These are phyloP conservation scores for Diaporthe aspalathi DNA, from an alignment of 2,329 filamentous ascomycete genomes.

Conservation along the genomic window DNA sequence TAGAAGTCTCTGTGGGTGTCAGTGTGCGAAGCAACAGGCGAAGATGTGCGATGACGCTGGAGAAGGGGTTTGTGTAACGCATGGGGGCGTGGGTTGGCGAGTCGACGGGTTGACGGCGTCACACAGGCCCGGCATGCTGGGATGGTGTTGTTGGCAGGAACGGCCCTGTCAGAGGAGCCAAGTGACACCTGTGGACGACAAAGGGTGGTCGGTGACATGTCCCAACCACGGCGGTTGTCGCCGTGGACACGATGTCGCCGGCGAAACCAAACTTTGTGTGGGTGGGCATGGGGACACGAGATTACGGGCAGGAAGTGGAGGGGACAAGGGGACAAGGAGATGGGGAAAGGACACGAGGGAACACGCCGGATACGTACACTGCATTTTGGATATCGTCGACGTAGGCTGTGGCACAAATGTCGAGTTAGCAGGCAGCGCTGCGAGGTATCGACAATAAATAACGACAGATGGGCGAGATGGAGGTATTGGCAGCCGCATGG, in stretches of 20 bases:
- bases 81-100: too few relatives aligned
- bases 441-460: too few relatives aligned
- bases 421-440: constrained; percentile 46
- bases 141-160: background rate
- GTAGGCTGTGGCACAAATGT: constrained; percentile 51
- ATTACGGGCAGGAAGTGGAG: background rate
- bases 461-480: background rate
- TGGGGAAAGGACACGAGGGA: constrained; percentile 39
- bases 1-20: constrained; percentile 58
- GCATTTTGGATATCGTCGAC: constrained; percentile 63
- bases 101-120: background rate
- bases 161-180: background rate
- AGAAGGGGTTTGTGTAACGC: background rate
- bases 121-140: background rate
- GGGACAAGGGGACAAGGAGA: constrained; percentile 36
- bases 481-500: constrained; percentile 24
- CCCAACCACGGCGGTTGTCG: background rate
- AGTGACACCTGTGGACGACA: background rate
- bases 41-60: constrained; percentile 1
- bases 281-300: background rate
- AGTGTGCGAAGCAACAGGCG: constrained; percentile 40
- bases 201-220: background rate
- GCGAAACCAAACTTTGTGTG: background rate
- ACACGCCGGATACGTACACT: constrained; percentile 54
- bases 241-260: background rate